phyloP scores from a whole-genome alignment of 2,329 filamentous ascomycete genomes.

The Colletotrichum higginsianum region DNA sequence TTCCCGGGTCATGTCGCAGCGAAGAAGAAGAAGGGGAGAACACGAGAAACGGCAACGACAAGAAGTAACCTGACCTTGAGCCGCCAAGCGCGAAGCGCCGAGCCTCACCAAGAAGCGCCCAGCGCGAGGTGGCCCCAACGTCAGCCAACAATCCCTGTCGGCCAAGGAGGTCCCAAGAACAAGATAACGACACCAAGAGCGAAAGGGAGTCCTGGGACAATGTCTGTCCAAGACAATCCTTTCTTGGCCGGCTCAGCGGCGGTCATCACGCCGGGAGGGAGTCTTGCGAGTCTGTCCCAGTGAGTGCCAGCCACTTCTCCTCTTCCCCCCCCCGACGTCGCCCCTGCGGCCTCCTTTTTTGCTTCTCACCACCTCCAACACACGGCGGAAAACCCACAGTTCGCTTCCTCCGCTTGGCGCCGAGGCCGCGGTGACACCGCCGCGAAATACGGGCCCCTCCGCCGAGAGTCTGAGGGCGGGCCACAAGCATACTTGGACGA shows the following conservation, averaged over 20 bases:
- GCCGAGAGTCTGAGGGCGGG: slow-evolving; percentile 27
- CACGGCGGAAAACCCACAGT: slow-evolving; percentile 10
- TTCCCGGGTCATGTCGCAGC: background rate
- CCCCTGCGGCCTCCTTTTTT: too few relatives aligned
- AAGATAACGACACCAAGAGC: background rate
- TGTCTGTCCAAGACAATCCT: slow-evolving; percentile 20
- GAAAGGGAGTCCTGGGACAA: slow-evolving; percentile 5
- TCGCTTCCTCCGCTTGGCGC: slow-evolving; percentile 33
- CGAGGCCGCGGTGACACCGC: slow-evolving; percentile 28
- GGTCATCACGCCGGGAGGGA: slow-evolving; percentile 18
- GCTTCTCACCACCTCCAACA: background rate
- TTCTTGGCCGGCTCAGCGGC: slow-evolving; percentile 25
- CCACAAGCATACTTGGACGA: slow-evolving; percentile 1
- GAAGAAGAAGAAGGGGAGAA: background rate
- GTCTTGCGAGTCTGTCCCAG: too few relatives aligned
- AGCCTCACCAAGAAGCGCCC: slow-evolving; percentile 39
- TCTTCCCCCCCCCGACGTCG: too few relatives aligned
- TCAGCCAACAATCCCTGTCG: slow-evolving; percentile 22
- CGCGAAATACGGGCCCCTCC: slow-evolving; percentile 27
- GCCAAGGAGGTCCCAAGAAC: slow-evolving; percentile 34
- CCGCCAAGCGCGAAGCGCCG: slow-evolving; percentile 37
- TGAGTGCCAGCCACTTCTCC: background rate
- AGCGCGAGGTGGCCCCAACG: slow-evolving; percentile 20
- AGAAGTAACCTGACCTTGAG: slow-evolving; percentile 15
- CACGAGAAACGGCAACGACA: background rate